These are phyloP conservation scores for Bipolaris oryzae DNA, from an alignment of 2,329 filamentous ascomycete genomes.

Conservation along the genomic window DNA sequence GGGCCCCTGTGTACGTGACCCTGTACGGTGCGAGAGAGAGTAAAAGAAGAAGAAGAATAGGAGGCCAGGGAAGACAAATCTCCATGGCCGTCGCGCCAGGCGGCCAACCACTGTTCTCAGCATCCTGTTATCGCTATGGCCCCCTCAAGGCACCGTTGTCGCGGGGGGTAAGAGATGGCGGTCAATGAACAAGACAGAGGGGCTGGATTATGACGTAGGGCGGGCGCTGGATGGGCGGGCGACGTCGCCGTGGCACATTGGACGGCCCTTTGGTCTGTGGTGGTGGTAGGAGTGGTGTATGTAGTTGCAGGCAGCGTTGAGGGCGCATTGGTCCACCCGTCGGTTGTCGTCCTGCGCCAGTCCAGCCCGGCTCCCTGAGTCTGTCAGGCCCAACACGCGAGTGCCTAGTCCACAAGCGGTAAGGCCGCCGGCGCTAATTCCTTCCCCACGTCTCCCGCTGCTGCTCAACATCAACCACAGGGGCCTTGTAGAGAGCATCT, in stretches of 20 bases:
- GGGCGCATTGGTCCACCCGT: slow-evolving; percentile 12
- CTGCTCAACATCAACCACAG: slow-evolving; percentile 1
- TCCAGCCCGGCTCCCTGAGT: slow-evolving; percentile 21
- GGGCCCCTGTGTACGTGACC: slow-evolving; percentile 18
- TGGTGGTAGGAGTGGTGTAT: slow-evolving; percentile 8
- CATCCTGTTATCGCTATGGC: slow-evolving; percentile 24
- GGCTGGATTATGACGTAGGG: slow-evolving; percentile 3
- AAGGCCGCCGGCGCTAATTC: slow-evolving; percentile 11
- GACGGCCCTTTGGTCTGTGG: slow-evolving; percentile 7
- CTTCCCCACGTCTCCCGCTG: background rate
- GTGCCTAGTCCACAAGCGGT: slow-evolving; percentile 8
- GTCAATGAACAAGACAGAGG: background rate
- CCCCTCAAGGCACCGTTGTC: slow-evolving; percentile 8
- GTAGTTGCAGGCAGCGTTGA: slow-evolving; percentile 4
- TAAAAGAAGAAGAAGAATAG: slow-evolving; percentile 42
- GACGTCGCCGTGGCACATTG: slow-evolving; percentile 24
- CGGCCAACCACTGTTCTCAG: slow-evolving; percentile 35
- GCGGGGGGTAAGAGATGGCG: slow-evolving; percentile 4
- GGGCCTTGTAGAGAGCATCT: background rate
- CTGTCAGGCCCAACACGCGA: slow-evolving; percentile 11
- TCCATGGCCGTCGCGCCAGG: slow-evolving; percentile 37
- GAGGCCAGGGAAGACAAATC: slow-evolving; percentile 41
- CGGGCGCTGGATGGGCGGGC: slow-evolving; percentile 9
- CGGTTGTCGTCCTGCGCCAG: slow-evolving; percentile 11
- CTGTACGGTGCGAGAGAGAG: slow-evolving; percentile 36